phyloP scores from a whole-genome alignment of 192 early-diverging fungal genomes.

The Mortierella alpina region DNA sequence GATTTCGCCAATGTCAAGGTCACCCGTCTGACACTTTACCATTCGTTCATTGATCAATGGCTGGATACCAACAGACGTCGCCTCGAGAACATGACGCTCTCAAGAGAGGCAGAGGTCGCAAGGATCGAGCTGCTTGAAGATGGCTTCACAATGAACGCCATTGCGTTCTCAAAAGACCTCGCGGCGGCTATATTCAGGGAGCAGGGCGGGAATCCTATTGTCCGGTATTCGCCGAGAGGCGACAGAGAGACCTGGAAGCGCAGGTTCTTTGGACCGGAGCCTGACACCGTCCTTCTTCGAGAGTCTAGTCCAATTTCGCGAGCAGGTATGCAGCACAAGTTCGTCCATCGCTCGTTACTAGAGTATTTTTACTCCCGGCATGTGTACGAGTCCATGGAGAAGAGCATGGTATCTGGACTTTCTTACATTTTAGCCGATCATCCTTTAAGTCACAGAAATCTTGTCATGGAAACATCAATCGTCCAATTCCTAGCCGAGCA shows the following conservation, averaged over 20 bases:
- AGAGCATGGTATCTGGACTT: too few relatives aligned
- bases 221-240: background rate
- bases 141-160: background rate
- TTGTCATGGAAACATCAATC: slow-evolving; percentile 5
- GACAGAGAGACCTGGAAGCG: slow-evolving; percentile 7
- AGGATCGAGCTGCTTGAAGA: background rate
- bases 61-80: background rate
- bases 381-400: background rate
- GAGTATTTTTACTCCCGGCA: background rate
- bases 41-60: slow-evolving; percentile 6
- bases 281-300: background rate
- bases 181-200: background rate
- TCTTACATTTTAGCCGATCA: too few relatives aligned
- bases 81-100: background rate
- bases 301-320: slow-evolving; percentile 1
- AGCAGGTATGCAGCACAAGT: background rate
- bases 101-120: background rate
- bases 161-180: background rate
- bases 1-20: background rate
- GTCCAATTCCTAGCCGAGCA: slow-evolving; percentile 6
- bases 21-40: background rate
- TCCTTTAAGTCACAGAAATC: background rate
- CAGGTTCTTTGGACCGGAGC: background rate
- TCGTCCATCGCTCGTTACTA: slow-evolving; percentile 4
- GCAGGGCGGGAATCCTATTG: slow-evolving; percentile 2